Evolutionary conservation across 176 grass and related monocot genomes (phyloP), one percentile per base, ranked within the genome.

Genomic region (Tuctoria greenei): DNA sequence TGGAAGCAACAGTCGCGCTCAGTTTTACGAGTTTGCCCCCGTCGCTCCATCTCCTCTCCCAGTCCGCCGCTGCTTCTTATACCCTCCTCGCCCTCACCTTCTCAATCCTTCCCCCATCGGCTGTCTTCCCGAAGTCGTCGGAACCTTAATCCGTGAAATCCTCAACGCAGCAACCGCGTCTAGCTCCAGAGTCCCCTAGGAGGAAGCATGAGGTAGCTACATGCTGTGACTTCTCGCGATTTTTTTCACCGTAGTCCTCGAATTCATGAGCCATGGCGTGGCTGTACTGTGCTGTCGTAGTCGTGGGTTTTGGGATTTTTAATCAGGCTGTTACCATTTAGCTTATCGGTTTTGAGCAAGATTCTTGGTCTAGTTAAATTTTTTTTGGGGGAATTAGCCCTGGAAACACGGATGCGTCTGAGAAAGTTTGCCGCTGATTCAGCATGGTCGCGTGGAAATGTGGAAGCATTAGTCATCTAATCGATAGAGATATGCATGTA

Each of bases 171-270:
- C 14, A 4, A 20, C 14, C 38, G n/a, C 38, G n/a, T 6, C 43
- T 2, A 4, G 35, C 26, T 0, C 61, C 46, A 16, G 57, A n/a
- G 72, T 54, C 18, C 24, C 2, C 55, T 20, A 64, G 38, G 72
- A 77, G 60, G 42, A 51, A 77, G 10, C 73, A 87, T 87, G 85
- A 87, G 79, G 73, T 87, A 64, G 56, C 21, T 40, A 11, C 14
- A 42, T 24, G 31, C 20, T 51, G 58, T 49, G 36, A 74, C n/a
- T 23, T 36, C 14, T 38, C 14, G 2, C 17, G 24, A 59, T 59
- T 41, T 42, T 37, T 61, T 39, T 28, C 8, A 16, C 27, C 18
- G 13, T 74, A 62, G 20, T 73, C 67, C 3, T 64, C 47, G 63
- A 38, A 74, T 73, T 69, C 75, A 15, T 50, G 7, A 13, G 41